These are phyloP conservation scores for Lycium barbarum DNA, from an alignment of 257 asterid genomes.

Conservation along the genomic window DNA sequence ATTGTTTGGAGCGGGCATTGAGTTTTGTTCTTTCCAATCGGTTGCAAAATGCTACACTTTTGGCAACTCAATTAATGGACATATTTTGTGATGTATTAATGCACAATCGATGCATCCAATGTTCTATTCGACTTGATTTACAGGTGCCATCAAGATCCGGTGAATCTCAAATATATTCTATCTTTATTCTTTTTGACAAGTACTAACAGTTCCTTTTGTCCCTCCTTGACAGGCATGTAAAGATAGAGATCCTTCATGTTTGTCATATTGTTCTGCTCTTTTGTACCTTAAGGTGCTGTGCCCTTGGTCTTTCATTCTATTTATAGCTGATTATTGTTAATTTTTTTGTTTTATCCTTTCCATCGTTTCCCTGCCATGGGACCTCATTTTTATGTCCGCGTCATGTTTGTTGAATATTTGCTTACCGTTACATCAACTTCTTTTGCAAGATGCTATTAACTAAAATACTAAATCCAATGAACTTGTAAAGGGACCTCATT, in stretches of 20 bases:
- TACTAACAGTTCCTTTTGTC: conserved; percentile 12
- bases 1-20: conserved; percentile 52
- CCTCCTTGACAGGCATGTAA: conserved; percentile 44
- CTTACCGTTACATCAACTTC: not conserved
- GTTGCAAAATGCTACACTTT: conserved; percentile 52
- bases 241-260: conserved; percentile 58
- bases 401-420: conserved; percentile 13
- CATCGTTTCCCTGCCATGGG: not conserved
- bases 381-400: conserved; percentile 3
- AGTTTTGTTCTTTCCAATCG: conserved; percentile 58
- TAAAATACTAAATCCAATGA: not conserved
- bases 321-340: not conserved
- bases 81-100: conserved; percentile 51
- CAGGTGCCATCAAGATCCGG: conserved; percentile 34
- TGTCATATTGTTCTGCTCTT: conserved; percentile 54
- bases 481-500: conserved; percentile 16
- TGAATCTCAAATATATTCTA: conserved; percentile 9
- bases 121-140: conserved; percentile 52
- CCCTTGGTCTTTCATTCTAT: not conserved
- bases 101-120: conserved; percentile 49
- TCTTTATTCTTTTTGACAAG: conserved; percentile 11
- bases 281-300: conserved; percentile 50
- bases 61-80: conserved; percentile 53
- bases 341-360: not conserved
- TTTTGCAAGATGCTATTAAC: not conserved